phyloP scores from a whole-genome alignment of 495 filamentous ascomycete genomes.

The Penicillium tannophilum region DNA sequence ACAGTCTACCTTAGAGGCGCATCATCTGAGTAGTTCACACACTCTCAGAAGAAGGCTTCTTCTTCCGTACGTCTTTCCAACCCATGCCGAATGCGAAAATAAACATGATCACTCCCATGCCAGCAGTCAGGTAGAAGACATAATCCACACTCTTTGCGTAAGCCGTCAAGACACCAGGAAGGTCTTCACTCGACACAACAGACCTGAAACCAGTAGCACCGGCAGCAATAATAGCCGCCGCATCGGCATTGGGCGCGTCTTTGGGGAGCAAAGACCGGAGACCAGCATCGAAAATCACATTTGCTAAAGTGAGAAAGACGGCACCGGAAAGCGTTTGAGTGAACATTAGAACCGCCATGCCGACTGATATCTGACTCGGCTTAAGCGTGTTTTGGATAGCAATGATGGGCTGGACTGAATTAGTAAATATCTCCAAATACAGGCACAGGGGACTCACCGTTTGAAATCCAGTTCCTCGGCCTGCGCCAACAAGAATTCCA shows the following conservation, averaged over 20 bases:
- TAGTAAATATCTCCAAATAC: neutral
- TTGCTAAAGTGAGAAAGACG: conserved; percentile 47
- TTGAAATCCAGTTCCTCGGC: conserved; percentile 53
- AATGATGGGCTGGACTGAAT: conserved; percentile 41
- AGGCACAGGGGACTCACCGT: conserved; percentile 23
- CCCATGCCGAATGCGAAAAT: conserved; percentile 51
- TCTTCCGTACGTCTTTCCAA: conserved; percentile 55
- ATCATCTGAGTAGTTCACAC: neutral
- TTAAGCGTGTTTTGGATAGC: conserved; percentile 55
- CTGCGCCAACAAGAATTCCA: conserved; percentile 55
- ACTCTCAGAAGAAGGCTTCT: conserved; percentile 28
- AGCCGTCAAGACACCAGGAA: conserved; percentile 41
- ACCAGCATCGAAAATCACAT: conserved; percentile 51
- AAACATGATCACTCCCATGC: conserved; percentile 26
- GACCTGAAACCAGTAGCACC: conserved; percentile 43
- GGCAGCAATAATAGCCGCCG: conserved; percentile 38
- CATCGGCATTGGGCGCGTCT: conserved; percentile 40
- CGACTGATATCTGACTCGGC: conserved; percentile 46
- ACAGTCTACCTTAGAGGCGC: neutral
- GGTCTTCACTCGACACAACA: conserved; percentile 28
- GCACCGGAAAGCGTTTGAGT: conserved; percentile 52
- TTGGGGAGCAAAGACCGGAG: conserved; percentile 33
- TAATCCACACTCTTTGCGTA: conserved; percentile 43
- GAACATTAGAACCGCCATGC: conserved; percentile 54
- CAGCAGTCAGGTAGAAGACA: conserved; percentile 45